Evolutionary conservation across 805 yeast species (phyloP).

Genomic region (Teunomyces aglyptinius): DNA sequence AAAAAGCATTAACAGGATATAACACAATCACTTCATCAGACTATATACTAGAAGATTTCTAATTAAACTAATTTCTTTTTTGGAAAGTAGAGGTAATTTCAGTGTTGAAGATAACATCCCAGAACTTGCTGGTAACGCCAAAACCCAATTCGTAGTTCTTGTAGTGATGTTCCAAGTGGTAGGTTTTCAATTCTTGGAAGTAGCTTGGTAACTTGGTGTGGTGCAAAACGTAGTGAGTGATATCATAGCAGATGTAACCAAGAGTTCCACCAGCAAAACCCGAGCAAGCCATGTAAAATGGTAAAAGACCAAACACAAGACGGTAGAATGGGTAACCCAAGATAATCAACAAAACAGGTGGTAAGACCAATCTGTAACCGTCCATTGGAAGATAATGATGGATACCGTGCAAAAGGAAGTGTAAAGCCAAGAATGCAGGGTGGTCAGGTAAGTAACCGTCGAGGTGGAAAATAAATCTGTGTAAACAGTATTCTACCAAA

Average conservation of each 20-base stretch:
- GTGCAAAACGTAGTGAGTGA: constrained; percentile 91
- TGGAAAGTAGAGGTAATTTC: constrained; percentile 54
- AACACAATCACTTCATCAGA: constrained; percentile 1
- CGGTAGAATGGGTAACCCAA: constrained; percentile 79
- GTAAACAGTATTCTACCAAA: constrained; percentile 80
- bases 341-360: constrained; percentile 78
- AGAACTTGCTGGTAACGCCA: constrained; percentile 90
- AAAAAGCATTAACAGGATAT: not conserved
- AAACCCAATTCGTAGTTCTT: constrained; percentile 95
- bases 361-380: constrained; percentile 87
- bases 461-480: constrained; percentile 90
- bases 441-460: constrained; percentile 85
- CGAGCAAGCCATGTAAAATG: constrained; percentile 81
- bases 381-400: constrained; percentile 99
- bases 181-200: constrained; percentile 76
- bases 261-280: constrained; percentile 95
- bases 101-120: constrained; percentile 93
- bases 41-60: not conserved
- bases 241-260: constrained; percentile 90
- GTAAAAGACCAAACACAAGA: constrained; percentile 72
- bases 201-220: constrained; percentile 79
- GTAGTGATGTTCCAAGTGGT: constrained; percentile 96
- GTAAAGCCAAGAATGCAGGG: constrained; percentile 70
- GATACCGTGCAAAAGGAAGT: constrained; percentile 90
- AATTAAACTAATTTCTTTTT: constrained; percentile 29